phyloP scores from a whole-genome alignment of 345 rosid species.

The Syzygium grande region DNA sequence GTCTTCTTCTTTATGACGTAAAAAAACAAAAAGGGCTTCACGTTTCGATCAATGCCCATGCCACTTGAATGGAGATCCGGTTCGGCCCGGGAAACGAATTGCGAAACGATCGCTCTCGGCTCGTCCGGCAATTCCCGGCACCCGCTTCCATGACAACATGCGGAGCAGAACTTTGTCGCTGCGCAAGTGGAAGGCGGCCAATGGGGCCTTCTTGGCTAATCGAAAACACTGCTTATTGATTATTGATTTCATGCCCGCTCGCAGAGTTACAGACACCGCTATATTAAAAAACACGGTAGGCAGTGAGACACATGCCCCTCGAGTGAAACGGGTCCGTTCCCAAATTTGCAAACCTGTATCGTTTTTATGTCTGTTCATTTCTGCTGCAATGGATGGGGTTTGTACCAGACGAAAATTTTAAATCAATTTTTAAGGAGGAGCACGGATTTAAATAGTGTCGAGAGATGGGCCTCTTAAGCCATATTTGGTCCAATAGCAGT shows the following conservation, averaged over 20 bases:
- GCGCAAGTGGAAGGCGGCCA: background rate
- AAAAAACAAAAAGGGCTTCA: background rate
- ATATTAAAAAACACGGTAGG: fast-evolving
- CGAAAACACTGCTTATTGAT: background rate
- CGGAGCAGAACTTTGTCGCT: background rate
- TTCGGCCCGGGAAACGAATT: background rate
- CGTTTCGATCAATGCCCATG: background rate
- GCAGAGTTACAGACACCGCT: fast-evolving
- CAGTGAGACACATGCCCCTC: fast-evolving
- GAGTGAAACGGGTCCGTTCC: background rate
- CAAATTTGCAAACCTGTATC: fast-evolving
- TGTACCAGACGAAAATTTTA: fast-evolving
- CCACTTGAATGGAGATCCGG: background rate
- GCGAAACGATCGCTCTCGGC: fast-evolving
- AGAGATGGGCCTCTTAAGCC: background rate
- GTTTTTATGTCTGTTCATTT: background rate
- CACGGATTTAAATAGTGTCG: background rate
- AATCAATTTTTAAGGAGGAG: background rate
- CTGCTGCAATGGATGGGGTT: background rate
- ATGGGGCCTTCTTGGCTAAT: background rate
- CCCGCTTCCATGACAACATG: fast-evolving
- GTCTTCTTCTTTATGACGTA: background rate
- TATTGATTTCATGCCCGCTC: background rate
- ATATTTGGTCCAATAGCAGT: background rate
- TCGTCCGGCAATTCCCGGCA: fast-evolving